Percentiles rank a stretch among this genome's conserved stretches.
Conservation (phyloP, 192 early-diverging fungal species). For the Entophlyctis luteolus region DNA sequence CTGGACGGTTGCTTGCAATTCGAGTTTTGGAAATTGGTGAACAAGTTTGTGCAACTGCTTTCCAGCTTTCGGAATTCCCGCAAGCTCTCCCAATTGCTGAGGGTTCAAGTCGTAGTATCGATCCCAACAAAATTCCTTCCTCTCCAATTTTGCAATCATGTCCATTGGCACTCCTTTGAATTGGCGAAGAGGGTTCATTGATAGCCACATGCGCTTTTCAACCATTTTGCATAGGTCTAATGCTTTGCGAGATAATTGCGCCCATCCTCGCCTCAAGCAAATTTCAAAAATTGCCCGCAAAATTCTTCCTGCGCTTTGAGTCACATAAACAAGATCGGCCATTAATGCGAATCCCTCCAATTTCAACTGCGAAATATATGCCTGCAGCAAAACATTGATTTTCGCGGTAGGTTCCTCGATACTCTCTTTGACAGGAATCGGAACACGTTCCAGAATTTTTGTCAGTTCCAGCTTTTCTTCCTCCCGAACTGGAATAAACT, state of each 20-base stretch:
- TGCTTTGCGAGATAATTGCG: slow-evolving; percentile 79
- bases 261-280: slow-evolving; percentile 89
- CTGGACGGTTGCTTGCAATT: slow-evolving; percentile 82
- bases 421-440: slow-evolving; percentile 90
- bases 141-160: slow-evolving; percentile 81
- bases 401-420: slow-evolving; percentile 89
- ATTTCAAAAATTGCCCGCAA: slow-evolving; percentile 97
- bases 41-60: slow-evolving; percentile 84
- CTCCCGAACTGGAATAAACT: slow-evolving; percentile 86
- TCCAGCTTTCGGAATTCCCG: slow-evolving; percentile 81
- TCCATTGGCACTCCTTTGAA: slow-evolving; percentile 74
- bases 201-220: slow-evolving; percentile 89
- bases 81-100: slow-evolving; percentile 90
- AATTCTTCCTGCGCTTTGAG: slow-evolving; percentile 90
- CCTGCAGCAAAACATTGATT: slow-evolving; percentile 88
- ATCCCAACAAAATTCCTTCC: slow-evolving; percentile 91
- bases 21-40: slow-evolving; percentile 92
- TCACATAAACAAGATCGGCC: slow-evolving; percentile 97
- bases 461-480: slow-evolving; percentile 90
- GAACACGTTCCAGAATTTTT: slow-evolving; percentile 87
- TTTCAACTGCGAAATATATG: slow-evolving; percentile 91
- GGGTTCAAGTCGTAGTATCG: slow-evolving; percentile 88
- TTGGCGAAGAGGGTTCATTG: slow-evolving; percentile 94
- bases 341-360: slow-evolving; percentile 92
- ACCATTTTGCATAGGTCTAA: slow-evolving; percentile 97